These are phyloP conservation scores for Coffea eugenioides DNA, from an alignment of 257 asterid species.

Conservation along the genomic window DNA sequence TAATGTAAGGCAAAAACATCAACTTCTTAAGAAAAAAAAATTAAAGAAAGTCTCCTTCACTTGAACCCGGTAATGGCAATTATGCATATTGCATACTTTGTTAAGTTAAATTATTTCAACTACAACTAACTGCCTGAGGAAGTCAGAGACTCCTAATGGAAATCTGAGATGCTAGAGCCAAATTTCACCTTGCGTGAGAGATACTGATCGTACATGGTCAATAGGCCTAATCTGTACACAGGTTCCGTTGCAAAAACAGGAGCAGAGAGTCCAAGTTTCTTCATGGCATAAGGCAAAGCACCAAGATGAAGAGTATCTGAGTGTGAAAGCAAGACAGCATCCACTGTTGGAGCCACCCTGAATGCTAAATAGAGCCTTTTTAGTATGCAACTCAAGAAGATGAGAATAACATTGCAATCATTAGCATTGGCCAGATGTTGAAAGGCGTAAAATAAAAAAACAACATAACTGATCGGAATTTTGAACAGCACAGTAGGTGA, in stretches of 20 bases:
- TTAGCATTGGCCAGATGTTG: neutral
- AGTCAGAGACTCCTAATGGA: conserved; percentile 7
- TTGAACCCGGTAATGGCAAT: neutral
- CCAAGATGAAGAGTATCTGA: conserved; percentile 97
- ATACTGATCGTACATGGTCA: conserved; percentile 95
- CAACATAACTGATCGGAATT: conserved; percentile 5
- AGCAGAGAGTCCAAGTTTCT: conserved; percentile 77
- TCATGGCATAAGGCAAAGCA: conserved; percentile 92
- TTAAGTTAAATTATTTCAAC: neutral
- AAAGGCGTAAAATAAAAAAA: neutral
- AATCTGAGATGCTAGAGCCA: neutral
- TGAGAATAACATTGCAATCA: neutral
- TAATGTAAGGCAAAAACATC: neutral
- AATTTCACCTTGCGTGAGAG: conserved; percentile 85
- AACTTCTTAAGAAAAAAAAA: neutral
- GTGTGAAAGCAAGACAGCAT: conserved; percentile 93
- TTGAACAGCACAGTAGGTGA: neutral
- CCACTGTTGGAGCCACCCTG: conserved; percentile 94
- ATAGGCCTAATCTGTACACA: conserved; percentile 85
- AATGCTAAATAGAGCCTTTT: conserved; percentile 24
- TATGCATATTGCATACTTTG: neutral
- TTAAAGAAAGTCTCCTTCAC: neutral
- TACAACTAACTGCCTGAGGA: neutral
- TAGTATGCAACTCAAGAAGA: conserved; percentile 11
- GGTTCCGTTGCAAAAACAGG: conserved; percentile 96